Evolutionary conservation across 176 grass and related monocot genomes (phyloP).

Genomic region (Juncus inflexus): DNA sequence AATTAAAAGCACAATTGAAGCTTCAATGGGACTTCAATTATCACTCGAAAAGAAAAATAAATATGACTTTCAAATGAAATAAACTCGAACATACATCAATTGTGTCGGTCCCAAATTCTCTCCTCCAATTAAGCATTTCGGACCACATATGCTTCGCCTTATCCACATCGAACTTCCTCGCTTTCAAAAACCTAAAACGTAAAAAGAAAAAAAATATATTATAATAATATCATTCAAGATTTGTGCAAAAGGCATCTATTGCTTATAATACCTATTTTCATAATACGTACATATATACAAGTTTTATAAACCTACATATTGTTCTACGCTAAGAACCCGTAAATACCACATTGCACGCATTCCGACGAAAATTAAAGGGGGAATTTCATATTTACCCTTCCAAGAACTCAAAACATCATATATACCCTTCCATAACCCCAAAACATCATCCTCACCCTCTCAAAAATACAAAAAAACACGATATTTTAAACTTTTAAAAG

Average conservation of each 20-base stretch:
- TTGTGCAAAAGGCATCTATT: not conserved
- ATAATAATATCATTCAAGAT: too few species aligned
- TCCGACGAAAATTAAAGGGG: too few species aligned
- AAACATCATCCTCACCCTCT: too few species aligned
- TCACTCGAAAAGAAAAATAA: conserved; percentile 8
- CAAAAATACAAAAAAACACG: not conserved
- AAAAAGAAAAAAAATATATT: not conserved
- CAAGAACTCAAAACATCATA: too few species aligned
- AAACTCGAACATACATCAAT: conserved; percentile 47
- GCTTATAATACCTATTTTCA: conserved; percentile 6
- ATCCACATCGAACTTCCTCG: conserved; percentile 78
- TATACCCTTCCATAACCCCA: too few species aligned
- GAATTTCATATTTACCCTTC: too few species aligned
- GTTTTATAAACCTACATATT: too few species aligned
- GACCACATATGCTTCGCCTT: conserved; percentile 96
- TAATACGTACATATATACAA: too few species aligned
- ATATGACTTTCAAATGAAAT: not conserved
- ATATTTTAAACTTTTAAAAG: too few species aligned
- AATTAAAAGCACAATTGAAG: too few species aligned
- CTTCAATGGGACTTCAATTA: not conserved
- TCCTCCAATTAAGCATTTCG: conserved; percentile 96
- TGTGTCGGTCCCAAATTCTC: conserved; percentile 67
- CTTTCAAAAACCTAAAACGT: conserved; percentile 76
- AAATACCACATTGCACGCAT: too few species aligned
- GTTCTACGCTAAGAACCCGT: too few species aligned